Base-by-base conservation (phyloP, 306 rosid genomes). In the Vachellia pachyceras region DNA sequence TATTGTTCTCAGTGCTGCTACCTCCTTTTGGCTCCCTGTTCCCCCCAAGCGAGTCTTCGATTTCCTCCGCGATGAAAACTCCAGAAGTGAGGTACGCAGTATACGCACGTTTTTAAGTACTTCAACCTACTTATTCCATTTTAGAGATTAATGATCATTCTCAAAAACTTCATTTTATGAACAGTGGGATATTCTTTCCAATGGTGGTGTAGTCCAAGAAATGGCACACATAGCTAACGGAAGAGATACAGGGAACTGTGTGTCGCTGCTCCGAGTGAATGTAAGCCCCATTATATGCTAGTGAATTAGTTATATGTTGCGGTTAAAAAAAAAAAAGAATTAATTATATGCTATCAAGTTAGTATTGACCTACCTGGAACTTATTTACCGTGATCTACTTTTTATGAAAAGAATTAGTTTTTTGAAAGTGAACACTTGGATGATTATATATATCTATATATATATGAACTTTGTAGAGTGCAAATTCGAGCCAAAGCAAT, bases 111-210 rank as follows among this genome's bases (percentile, higher is more conserved):
- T 6, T 0, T 0, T 4, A 6, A 6, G 7, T 10, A 22, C 36
- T 9, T 1, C 15, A 9, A 58, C 33, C 33, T 29, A 25, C 23
- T 2, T 60, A 37, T 23, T 12, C 37, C 66, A 60, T 10, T 60
- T 25, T 11, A 23, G 37, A 60, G 12, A 60, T 60, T 23, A 5
- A 61, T 54, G 33, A 29, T 54, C 23, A 54, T 29, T 25, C 40
- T 61, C 40, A 61, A 29, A 33, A 36, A 18, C 0, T 7, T 39
- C 37, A 1, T 57, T 5, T 46, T 58, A 22, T 20, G 61, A 33
- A 82, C 85, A 96, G 99, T 96, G 99, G 99, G 99, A 96, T 63
- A 93, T 96, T 83, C 99, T 96, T 60, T 93, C 99, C 2, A 93
- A 96, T 37, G 98, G 98, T 0, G 97, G 98, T 76, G 91, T 80